Base-by-base conservation (phyloP, 2,329 filamentous ascomycete species). In the Xylaria polymorpha region DNA sequence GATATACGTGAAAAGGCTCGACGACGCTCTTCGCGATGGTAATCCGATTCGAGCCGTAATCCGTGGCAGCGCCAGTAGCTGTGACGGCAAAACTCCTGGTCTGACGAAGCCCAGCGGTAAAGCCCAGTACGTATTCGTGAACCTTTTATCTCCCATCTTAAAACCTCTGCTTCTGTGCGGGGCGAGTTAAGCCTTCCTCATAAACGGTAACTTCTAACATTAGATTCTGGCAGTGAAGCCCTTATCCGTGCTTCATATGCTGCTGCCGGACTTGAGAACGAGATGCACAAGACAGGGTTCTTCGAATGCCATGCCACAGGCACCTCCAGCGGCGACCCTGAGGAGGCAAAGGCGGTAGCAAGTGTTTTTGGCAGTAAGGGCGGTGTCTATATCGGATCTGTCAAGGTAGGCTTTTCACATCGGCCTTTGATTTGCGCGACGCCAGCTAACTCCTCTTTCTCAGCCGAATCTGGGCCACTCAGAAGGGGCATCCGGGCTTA, bases 1-100 rank as follows among this genome's bases (percentile, higher is more conserved):
- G 7, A 64, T 88, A 6, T 76, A 83, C 6, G 67, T 88, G 0
- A 88, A 88, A 75, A 78, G 74, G 0, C 74, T 88, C 0, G 76
- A 79, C 3, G 80, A 83, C 51, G 86, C 86, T 0, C 67, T 88
- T 4, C 75, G 77, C 2, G 85, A 85, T 57, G 81, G 82, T 3
- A 83, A 87, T 67, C 81, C 81, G 0, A 75, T 84, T 5, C 75
- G 81, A 1, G 79, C 79, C 0, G 77, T 85, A 1, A 81, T 85
- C 25, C 74, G 80, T 0, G 77, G 73, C 4, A 81, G 81, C 0
- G 78, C 75, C 0, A 69, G 74, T 15, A 84, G 84, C 66, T 74
- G 71, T 18, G 83, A 87, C 68, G 86, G 86, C 4, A 80, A 76
- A 1, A 80, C 80, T 0, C 71, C 75, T 12, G 72, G 72, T 4